phyloP scores from a whole-genome alignment of 1,284 basidiomycete genomes.

The Ustilago vetiveriae region DNA sequence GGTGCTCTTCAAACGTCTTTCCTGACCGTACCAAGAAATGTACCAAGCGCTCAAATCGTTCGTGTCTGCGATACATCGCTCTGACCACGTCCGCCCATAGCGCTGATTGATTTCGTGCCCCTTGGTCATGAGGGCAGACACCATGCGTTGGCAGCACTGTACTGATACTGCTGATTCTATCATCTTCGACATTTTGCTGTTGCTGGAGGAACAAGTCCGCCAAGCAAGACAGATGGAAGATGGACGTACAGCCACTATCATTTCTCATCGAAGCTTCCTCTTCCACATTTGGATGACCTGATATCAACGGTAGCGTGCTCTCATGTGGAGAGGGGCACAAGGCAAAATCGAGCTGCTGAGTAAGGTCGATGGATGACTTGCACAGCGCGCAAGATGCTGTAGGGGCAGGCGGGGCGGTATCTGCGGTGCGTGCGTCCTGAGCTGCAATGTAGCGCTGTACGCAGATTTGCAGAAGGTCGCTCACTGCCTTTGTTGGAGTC shows the following conservation, averaged over 20 bases:
- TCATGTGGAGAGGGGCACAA: slow-evolving; percentile 24
- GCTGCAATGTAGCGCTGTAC: slow-evolving; percentile 27
- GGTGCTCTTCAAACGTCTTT: slow-evolving; percentile 14
- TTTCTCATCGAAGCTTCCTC: too few species aligned
- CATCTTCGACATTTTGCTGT: slow-evolving; percentile 9
- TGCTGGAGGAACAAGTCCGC: slow-evolving; percentile 72
- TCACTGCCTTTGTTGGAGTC: slow-evolving; percentile 1
- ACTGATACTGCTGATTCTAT: slow-evolving; percentile 1
- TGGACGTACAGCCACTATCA: slow-evolving; percentile 69
- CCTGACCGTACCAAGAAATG: slow-evolving; percentile 24
- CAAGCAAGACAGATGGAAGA: slow-evolving; percentile 79
- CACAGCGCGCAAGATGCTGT: slow-evolving; percentile 24
- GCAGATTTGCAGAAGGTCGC: slow-evolving; percentile 31
- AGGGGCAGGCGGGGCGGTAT: slow-evolving; percentile 1
- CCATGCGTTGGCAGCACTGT: slow-evolving; percentile 50
- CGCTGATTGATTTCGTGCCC: neutral
- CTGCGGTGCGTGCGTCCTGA: slow-evolving; percentile 24
- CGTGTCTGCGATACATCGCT: slow-evolving; percentile 41
- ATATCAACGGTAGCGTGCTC: neutral
- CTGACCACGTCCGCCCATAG: slow-evolving; percentile 53
- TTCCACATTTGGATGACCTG: too few species aligned
- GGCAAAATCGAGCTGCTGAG: slow-evolving; percentile 23
- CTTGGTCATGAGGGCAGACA: slow-evolving; percentile 24
- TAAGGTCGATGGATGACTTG: slow-evolving; percentile 21
- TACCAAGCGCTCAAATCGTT: slow-evolving; percentile 36